These are phyloP conservation scores for Apiospora rasikravindrae DNA, from an alignment of 2,329 filamentous ascomycete genomes.

Conservation along the genomic window DNA sequence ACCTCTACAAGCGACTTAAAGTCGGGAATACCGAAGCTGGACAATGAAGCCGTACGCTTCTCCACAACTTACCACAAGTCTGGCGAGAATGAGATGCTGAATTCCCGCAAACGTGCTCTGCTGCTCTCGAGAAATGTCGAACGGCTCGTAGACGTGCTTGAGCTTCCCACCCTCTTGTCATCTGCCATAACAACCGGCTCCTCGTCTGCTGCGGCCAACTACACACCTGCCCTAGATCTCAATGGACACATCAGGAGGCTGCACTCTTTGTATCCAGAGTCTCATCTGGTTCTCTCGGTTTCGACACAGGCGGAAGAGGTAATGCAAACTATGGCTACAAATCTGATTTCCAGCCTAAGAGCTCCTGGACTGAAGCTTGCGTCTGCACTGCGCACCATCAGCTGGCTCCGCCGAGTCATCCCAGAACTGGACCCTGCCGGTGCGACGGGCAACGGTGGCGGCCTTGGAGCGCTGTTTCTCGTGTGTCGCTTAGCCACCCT, in stretches of 20 bases:
- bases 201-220: constrained; percentile 68
- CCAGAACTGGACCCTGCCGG: constrained; percentile 69
- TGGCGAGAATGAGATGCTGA: constrained; percentile 71
- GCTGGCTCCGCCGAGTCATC: constrained; percentile 86
- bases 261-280: constrained; percentile 80
- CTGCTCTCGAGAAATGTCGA: constrained; percentile 87
- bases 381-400: constrained; percentile 86
- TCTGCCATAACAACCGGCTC: constrained; percentile 71
- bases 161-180: constrained; percentile 83
- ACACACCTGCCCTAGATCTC: constrained; percentile 87
- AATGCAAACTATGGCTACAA: constrained; percentile 86
- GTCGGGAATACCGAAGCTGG: constrained; percentile 76
- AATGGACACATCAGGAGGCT: constrained; percentile 92
- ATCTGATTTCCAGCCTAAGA: constrained; percentile 79
- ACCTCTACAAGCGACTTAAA: constrained; percentile 70
- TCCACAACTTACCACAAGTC: constrained; percentile 82
- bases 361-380: constrained; percentile 84
- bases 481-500: constrained; percentile 84
- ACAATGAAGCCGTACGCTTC: constrained; percentile 79
- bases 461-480: constrained; percentile 83
- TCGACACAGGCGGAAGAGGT: constrained; percentile 79
- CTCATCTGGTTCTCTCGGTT: constrained; percentile 75
- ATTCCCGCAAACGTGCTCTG: constrained; percentile 77
- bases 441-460: constrained; percentile 59
- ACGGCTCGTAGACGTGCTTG: constrained; percentile 86